Percentiles rank a stretch among this genome's conserved stretches.
These are phyloP conservation scores for Phytophthora palmivora DNA, from an alignment of 352 stramenopile species.

Conservation along the genomic window DNA sequence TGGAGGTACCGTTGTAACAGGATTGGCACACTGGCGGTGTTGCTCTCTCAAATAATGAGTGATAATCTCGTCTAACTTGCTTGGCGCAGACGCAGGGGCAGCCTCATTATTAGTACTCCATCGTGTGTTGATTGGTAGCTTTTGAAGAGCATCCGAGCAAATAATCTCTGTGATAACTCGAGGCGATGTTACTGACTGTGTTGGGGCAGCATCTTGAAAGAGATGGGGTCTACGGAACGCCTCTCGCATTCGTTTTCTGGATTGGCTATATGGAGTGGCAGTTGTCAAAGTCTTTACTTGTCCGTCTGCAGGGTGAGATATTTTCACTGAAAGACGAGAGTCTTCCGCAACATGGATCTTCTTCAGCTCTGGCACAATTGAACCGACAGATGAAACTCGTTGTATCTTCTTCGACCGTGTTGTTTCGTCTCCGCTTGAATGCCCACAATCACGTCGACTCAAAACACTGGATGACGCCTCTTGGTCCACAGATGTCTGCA, in stretches of 20 bases:
- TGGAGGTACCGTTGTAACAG: conserved; percentile 85
- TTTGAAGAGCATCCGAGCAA: conserved; percentile 39
- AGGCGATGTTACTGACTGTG: conserved; percentile 26
- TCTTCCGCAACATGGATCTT: conserved; percentile 28
- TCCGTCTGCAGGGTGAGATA: conserved; percentile 13
- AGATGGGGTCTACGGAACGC: conserved; percentile 39
- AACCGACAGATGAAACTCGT: conserved; percentile 39
- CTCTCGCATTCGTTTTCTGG: conserved; percentile 42
- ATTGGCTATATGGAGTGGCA: conserved; percentile 29
- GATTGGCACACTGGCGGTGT: conserved; percentile 88
- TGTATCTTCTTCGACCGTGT: conserved; percentile 39
- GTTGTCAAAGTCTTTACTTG: conserved; percentile 17
- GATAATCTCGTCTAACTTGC: conserved; percentile 85
- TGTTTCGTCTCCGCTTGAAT: conserved; percentile 36
- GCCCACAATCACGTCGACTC: conserved; percentile 36
- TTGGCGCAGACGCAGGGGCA: conserved; percentile 26
- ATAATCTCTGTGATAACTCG: conserved; percentile 19
- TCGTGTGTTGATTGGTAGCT: conserved; percentile 44
- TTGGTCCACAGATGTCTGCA: conserved; percentile 13
- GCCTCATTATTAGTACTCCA: conserved; percentile 32
- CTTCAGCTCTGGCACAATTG: conserved; percentile 38
- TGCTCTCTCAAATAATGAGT: conserved; percentile 89
- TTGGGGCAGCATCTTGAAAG: conserved; percentile 36
- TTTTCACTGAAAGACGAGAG: conserved; percentile 20
- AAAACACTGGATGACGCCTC: conserved; percentile 18